Percentiles rank a stretch among this genome's conserved stretches.
Evolutionary conservation across 2,329 filamentous ascomycete genomes (phyloP).

Genomic region (Magnaporthiopsis incrustans): DNA sequence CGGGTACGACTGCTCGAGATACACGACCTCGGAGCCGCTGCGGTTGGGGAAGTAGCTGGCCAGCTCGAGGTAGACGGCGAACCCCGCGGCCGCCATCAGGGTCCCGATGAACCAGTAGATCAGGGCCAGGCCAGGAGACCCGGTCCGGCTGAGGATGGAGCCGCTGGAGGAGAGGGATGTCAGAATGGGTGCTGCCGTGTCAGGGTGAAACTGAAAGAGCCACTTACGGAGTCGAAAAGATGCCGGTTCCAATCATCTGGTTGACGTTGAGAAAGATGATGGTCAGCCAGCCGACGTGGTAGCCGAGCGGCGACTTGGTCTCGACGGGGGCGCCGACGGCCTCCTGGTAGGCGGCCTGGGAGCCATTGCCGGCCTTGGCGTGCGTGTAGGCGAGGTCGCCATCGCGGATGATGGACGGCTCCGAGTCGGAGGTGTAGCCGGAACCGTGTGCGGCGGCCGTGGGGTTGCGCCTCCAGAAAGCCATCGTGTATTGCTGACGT

Average conservation of each 20-base stretch:
- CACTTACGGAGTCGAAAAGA: constrained; percentile 52
- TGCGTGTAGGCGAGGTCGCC: constrained; percentile 34
- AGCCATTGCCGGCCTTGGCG: constrained; percentile 19
- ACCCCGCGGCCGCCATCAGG: constrained; percentile 45
- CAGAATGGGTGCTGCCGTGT: too few species aligned
- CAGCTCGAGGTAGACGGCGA: constrained; percentile 55
- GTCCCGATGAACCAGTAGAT: constrained; percentile 60
- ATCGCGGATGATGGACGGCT: constrained; percentile 23
- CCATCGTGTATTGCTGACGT: constrained; percentile 7
- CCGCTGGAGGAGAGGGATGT: constrained; percentile 28
- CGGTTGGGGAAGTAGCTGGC: constrained; percentile 59
- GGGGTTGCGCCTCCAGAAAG: constrained; percentile 12
- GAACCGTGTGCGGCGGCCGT: constrained; percentile 8
- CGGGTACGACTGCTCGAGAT: constrained; percentile 60
- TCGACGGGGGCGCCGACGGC: constrained; percentile 55
- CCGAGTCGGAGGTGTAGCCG: constrained; percentile 16
- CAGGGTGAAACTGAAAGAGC: too few species aligned
- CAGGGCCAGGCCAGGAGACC: constrained; percentile 53
- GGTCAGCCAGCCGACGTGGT: constrained; percentile 45
- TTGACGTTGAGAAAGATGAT: constrained; percentile 52
- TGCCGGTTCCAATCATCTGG: constrained; percentile 56
- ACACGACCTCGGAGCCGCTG: constrained; percentile 58
- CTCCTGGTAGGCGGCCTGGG: constrained; percentile 34
- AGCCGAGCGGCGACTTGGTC: constrained; percentile 49
- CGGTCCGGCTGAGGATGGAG: constrained; percentile 48